Base-by-base conservation (phyloP, 2,329 filamentous ascomycete genomes). In the Aspergillus sp. region DNA sequence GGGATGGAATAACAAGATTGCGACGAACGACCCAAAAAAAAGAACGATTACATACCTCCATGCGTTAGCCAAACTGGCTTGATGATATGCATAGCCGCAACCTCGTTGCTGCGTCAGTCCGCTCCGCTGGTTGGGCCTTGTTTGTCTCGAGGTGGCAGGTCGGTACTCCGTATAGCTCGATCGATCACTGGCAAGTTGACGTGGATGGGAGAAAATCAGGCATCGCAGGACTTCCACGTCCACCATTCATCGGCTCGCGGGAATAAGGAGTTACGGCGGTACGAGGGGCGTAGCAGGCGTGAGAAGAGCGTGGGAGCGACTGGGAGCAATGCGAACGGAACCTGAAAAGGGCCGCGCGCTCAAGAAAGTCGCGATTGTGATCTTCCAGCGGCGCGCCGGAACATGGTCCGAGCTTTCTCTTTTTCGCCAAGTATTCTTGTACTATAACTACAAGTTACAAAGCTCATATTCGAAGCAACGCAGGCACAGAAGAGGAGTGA, bases 1-100 rank as follows among this genome's bases (percentile, higher is more conserved):
- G 51, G 60, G 47, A 58, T 41, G 41, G 30, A 57, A 62, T 54
- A 57, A 34, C 22, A 51, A 56, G 41, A 34, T 41, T 41, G 11
- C 34, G 23, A 30, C 50, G 22, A 34, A 50, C 49, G 57, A 56
- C 54, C 45, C 4, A 22, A 57, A 62, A 59, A 50, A 45, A 28
- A 30, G 57, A 30, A 28, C 53, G 49, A 19, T 25, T 34, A 49
- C 34, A 43, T 81, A 91, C 90, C 93, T 80, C 92, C 93, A 82
- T 97, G 94, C 77, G 91, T 94, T 73, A 98, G 88, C 93, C 94
- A 98, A 76, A 91, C 88, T 70, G 94, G 94, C 87, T 96, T 97
- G 79, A 96, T 92, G 80, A 97, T 87, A 82, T 88, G 89, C 91
- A 94, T 93, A 68, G 69, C 70, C 65, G 62, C 49, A 50, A 53